Conservation (phyloP, 2,329 filamentous ascomycete genomes). For the Fusarium incarnatum region DNA sequence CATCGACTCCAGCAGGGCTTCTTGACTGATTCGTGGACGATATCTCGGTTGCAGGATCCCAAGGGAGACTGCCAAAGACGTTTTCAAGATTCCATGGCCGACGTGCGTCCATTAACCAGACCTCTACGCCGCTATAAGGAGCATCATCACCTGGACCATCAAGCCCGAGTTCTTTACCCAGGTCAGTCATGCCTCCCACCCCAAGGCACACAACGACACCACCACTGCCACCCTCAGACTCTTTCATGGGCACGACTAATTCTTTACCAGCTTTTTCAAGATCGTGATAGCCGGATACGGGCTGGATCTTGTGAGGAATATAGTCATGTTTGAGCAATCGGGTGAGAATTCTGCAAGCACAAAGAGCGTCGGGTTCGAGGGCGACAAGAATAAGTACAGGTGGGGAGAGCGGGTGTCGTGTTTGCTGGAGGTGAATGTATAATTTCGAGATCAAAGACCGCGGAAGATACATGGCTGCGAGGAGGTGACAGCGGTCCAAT, state of each 20-base stretch:
- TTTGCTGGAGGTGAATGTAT: constrained; percentile 87
- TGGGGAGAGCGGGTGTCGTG: constrained; percentile 88
- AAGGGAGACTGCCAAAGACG: constrained; percentile 81
- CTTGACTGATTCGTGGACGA: constrained; percentile 61
- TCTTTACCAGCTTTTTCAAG: constrained; percentile 82
- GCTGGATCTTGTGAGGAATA: constrained; percentile 96
- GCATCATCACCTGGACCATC: constrained; percentile 71
- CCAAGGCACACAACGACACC: constrained; percentile 93
- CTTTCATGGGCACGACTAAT: constrained; percentile 87
- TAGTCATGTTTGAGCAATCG: constrained; percentile 96
- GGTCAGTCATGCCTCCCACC: constrained; percentile 89
- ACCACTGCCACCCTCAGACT: constrained; percentile 83
- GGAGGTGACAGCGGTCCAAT: constrained; percentile 21
- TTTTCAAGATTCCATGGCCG: constrained; percentile 96
- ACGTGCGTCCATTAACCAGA: constrained; percentile 93
- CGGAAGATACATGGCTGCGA: constrained; percentile 86
- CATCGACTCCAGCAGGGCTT: constrained; percentile 74
- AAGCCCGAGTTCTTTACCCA: constrained; percentile 82
- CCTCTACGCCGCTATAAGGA: constrained; percentile 84
- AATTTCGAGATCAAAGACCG: constrained; percentile 89
- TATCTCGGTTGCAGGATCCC: constrained; percentile 63
- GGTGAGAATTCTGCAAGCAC: constrained; percentile 93
- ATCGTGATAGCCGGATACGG: constrained; percentile 91
- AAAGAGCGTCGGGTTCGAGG: constrained; percentile 94
- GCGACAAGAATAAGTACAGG: constrained; percentile 92